phyloP scores from a whole-genome alignment of 2,329 filamentous ascomycete species.

The Phyllosticta paracitricarpa region DNA sequence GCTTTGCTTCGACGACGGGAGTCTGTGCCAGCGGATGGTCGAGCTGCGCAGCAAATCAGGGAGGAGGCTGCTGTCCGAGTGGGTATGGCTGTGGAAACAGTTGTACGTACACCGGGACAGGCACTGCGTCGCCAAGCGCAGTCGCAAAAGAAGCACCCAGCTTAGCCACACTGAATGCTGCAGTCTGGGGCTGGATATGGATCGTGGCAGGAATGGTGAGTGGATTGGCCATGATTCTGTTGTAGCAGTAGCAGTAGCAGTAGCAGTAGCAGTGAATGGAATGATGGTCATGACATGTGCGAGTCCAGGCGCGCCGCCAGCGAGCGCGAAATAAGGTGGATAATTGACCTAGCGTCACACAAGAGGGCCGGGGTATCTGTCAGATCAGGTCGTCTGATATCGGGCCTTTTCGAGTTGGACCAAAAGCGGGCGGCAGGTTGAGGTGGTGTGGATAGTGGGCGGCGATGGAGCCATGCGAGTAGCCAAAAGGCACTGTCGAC shows the following conservation, averaged over 20 bases:
- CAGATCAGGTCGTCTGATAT: not conserved
- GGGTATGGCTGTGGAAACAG: conserved; percentile 60
- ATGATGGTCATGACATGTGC: not conserved
- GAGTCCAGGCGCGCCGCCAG: not conserved
- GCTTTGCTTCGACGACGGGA: conserved; percentile 30
- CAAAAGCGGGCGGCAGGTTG: not conserved
- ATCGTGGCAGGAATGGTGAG: conserved; percentile 19
- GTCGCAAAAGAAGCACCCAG: conserved; percentile 30
- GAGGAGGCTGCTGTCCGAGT: conserved; percentile 74
- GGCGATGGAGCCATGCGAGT: not conserved
- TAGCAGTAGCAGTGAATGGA: conserved; percentile 3
- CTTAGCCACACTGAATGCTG: conserved; percentile 19
- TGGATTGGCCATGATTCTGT: conserved; percentile 29
- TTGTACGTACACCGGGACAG: conserved; percentile 25
- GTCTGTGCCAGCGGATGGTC: conserved; percentile 73
- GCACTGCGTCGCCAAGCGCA: conserved; percentile 15
- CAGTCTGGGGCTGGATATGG: conserved; percentile 21
- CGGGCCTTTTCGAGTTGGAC: not conserved
- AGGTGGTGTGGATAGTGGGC: not conserved
- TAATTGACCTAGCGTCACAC: conserved; percentile 5
- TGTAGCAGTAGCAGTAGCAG: conserved; percentile 21
- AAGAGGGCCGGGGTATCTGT: not conserved
- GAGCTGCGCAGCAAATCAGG: conserved; percentile 52
- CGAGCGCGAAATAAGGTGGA: not conserved
- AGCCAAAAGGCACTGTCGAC: not conserved